phyloP scores from a whole-genome alignment of 345 rosid species.

The Heritiera littoralis region DNA sequence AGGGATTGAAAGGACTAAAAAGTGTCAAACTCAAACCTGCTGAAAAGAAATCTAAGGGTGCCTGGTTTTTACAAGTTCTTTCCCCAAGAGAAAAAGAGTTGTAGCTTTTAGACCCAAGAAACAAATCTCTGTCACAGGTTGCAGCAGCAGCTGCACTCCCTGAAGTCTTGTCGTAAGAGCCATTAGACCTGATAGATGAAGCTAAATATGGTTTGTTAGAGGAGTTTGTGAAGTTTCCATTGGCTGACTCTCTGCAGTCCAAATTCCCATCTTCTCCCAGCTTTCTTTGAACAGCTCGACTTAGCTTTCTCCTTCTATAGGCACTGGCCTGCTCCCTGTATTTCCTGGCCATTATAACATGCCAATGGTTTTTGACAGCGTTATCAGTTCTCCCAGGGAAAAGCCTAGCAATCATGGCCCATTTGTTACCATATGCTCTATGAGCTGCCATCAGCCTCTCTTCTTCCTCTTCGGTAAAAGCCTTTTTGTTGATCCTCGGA shows the following conservation, averaged over 20 bases:
- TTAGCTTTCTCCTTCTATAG: slow-evolving; percentile 35
- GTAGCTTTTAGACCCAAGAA: slow-evolving; percentile 36
- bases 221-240: slow-evolving; percentile 28
- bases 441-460: slow-evolving; percentile 58
- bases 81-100: slow-evolving; percentile 10
- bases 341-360: slow-evolving; percentile 71
- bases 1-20: slow-evolving; percentile 8
- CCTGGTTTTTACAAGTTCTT: slow-evolving; percentile 23
- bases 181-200: slow-evolving; percentile 16
- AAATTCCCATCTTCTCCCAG: slow-evolving; percentile 19
- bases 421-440: slow-evolving; percentile 61
- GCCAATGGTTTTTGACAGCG: slow-evolving; percentile 70
- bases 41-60: slow-evolving; percentile 34
- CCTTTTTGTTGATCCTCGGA: slow-evolving; percentile 43
- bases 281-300: slow-evolving; percentile 30
- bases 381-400: slow-evolving; percentile 71
- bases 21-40: slow-evolving; percentile 20
- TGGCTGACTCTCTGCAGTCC: slow-evolving; percentile 11
- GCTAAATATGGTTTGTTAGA: slow-evolving; percentile 14
- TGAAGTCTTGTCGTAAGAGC: slow-evolving; percentile 5
- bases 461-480: slow-evolving; percentile 46
- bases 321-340: slow-evolving; percentile 45
- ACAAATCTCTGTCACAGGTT: slow-evolving; percentile 19
- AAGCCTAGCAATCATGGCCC: slow-evolving; percentile 63
- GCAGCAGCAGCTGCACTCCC: neutral